Base-by-base conservation (phyloP, 176 grass and related monocot genomes). In the Miscanthus lutarioriparius region DNA sequence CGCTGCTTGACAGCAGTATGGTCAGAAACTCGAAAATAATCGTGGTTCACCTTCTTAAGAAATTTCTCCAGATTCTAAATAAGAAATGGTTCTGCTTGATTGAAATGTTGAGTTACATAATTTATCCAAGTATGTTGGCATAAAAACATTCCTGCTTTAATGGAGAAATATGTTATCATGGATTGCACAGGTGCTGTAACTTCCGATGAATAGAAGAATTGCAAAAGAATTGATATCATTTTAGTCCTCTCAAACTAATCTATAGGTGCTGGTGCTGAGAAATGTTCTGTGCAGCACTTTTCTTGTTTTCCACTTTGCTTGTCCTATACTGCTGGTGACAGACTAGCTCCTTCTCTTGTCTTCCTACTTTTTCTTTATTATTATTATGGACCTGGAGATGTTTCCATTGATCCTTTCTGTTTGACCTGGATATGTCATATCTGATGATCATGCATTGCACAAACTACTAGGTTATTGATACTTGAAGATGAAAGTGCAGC, bases 21-120 rank as follows among this genome's bases (percentile, higher is more conserved):
- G 5, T 54, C 37, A 88, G 75, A 67, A 43, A 82, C 22, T 38
- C 12, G 0, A 37, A 70, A 81, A 30, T 83, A 53, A 86, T 67
- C 7, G 33, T 19, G 49, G 43, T 51, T 68, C 2, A 37, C 10
- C 58, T 62, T 5, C 7, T 56, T n/a, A 2, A 62, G 10, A 12
- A 26, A 62, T 62, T 2, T 12, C 12, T 30, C 78, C 35, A 8
- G 11, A 35, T 67, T 23, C 61, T 53, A 62, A 25, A 26, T 30
- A 32, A 0, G 26, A n/a, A 66, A 74, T 28, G 41, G 41, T 47
- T 82, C 71, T 41, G 9, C 43, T 33, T 19, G 6, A 37, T 67
- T 68, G 22, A 6, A 20, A 70, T 40, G 19, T 32, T 67, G 51
- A 9, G 30, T 0, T n/a, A n/a, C 54, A 56, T 30, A 43, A 39